Conservation (phyloP, 352 stramenopile species). For the Thalassiosira hispida region DNA sequence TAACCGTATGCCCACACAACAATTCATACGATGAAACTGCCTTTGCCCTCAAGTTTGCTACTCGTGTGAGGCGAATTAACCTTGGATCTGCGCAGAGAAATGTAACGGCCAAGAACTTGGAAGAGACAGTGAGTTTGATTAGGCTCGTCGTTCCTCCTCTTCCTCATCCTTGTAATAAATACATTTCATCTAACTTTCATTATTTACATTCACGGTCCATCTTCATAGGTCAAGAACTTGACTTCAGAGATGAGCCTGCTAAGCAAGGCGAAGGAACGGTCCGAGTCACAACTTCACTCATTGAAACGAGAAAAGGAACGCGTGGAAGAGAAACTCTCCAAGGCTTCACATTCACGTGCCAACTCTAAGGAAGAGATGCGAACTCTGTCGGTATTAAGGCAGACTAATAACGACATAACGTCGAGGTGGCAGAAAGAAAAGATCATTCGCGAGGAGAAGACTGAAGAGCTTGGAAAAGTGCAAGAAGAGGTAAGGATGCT, state of each 20-base stretch:
- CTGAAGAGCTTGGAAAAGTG: slow-evolving; percentile 73
- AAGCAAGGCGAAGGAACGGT: slow-evolving; percentile 90
- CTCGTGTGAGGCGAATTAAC: slow-evolving; percentile 84
- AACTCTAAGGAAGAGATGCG: slow-evolving; percentile 87
- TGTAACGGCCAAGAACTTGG: slow-evolving; percentile 91
- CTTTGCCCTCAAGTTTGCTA: slow-evolving; percentile 86
- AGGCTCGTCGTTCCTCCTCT: no score
- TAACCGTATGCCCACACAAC: slow-evolving; percentile 80
- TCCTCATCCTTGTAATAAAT: no score
- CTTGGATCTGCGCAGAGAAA: slow-evolving; percentile 86
- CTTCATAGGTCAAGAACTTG: slow-evolving; percentile 89
- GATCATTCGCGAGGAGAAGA: slow-evolving; percentile 67
- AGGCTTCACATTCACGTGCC: slow-evolving; percentile 85
- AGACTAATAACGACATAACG: slow-evolving; percentile 81
- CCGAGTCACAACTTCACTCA: slow-evolving; percentile 89
- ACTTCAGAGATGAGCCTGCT: slow-evolving; percentile 91
- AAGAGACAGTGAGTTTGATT: slow-evolving; percentile 92
- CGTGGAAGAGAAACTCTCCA: slow-evolving; percentile 90
- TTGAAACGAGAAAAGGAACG: slow-evolving; percentile 92
- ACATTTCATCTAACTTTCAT: no score
- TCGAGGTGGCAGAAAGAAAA: slow-evolving; percentile 84
- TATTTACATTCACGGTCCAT: no score
- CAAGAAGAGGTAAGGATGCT: slow-evolving; percentile 58
- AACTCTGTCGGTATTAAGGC: slow-evolving; percentile 77
- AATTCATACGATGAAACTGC: slow-evolving; percentile 83